phyloP scores from a whole-genome alignment of 768 basidiomycete species.

The Boletus fagicola region DNA sequence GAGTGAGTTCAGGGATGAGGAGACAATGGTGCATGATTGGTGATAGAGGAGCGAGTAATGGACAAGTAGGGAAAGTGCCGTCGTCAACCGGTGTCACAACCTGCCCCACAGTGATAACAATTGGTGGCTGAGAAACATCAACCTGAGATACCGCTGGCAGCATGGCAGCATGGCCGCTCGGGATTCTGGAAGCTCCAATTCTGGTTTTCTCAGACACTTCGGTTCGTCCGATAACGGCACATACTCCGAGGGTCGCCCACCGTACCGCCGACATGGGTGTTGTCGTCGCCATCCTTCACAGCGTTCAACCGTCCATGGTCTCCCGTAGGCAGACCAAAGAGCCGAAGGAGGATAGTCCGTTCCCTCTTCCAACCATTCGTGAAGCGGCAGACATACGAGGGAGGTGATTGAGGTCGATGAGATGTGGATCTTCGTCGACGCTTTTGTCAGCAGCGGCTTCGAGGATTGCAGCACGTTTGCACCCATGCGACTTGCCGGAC shows the following conservation, averaged over 20 bases:
- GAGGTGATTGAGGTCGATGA: not conserved
- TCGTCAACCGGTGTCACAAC: not conserved
- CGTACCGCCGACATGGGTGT: not conserved
- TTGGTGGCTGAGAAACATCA: not conserved
- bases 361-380: not conserved
- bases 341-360: not conserved
- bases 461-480: not conserved
- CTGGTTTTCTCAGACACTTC: constrained; percentile 17
- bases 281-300: not conserved
- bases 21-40: constrained; percentile 30
- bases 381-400: not conserved
- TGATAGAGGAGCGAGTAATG: not conserved
- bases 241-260: not conserved
- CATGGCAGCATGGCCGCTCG: not conserved
- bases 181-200: not conserved
- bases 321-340: not conserved
- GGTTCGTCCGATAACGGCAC: constrained; percentile 6
- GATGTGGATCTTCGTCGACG: not conserved
- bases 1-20: constrained; percentile 27
- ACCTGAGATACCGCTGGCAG: not conserved
- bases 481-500: not conserved
- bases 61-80: not conserved
- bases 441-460: not conserved
- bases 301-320: not conserved
- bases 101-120: not conserved